Evolutionary conservation across 169 alveolate genomes (phyloP).

Genomic region (Sarcocystis neurona): DNA sequence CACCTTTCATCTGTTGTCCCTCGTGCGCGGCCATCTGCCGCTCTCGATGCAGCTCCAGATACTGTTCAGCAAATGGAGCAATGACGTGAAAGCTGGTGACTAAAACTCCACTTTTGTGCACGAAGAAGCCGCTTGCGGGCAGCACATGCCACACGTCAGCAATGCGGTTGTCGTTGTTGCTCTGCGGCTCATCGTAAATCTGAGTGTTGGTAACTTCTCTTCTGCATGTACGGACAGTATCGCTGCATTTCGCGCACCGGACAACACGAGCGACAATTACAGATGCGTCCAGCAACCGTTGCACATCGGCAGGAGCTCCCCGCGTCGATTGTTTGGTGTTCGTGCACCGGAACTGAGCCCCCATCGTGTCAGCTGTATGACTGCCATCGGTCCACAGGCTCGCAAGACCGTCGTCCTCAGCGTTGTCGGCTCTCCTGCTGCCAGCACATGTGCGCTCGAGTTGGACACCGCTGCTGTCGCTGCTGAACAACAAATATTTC

Average conservation of each 20-base stretch:
- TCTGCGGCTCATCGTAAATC: too few species aligned
- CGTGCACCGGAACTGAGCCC: neutral
- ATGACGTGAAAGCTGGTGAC: slow-evolving; percentile 12
- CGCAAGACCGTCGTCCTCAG: neutral
- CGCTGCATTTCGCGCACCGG: neutral
- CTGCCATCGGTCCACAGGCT: too few species aligned
- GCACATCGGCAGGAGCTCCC: neutral
- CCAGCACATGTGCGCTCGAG: neutral
- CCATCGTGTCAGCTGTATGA: too few species aligned
- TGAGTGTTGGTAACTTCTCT: too few species aligned
- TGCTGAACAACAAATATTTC: too few species aligned
- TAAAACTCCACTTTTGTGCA: neutral
- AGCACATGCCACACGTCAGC: neutral
- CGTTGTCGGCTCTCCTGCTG: neutral
- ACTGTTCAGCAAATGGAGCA: neutral
- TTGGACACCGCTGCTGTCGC: too few species aligned
- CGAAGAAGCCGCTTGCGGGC: neutral
- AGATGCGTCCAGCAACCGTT: neutral
- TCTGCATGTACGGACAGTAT: too few species aligned
- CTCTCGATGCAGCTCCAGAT: neutral
- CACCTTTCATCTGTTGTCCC: neutral
- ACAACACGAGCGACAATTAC: neutral
- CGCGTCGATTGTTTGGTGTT: neutral
- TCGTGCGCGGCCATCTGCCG: neutral
- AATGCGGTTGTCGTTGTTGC: too few species aligned